phyloP scores from a whole-genome alignment of 2,329 filamentous ascomycete species.

The Pestalotiopsis sp. region DNA sequence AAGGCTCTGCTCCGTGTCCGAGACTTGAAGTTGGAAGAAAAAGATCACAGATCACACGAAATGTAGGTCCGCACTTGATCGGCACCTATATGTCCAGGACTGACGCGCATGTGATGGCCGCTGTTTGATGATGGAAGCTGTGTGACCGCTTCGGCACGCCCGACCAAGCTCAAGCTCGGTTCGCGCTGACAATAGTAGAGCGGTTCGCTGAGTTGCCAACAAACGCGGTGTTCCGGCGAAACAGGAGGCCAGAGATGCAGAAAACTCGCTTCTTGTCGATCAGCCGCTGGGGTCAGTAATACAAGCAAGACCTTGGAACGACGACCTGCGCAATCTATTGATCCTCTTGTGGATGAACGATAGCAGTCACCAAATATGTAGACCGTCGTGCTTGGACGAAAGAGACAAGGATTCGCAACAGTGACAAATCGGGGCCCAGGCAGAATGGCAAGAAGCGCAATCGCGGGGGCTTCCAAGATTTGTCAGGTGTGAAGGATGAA shows the following conservation, averaged over 20 bases:
- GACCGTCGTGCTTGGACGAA: neutral
- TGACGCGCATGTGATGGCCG: neutral
- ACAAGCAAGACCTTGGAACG: neutral
- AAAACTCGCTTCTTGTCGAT: neutral
- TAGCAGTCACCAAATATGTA: neutral
- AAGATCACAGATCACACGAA: constrained; percentile 5
- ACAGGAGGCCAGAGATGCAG: neutral
- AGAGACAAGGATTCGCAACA: neutral
- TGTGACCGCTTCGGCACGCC: neutral
- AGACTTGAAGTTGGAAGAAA: constrained; percentile 12
- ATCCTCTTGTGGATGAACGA: neutral
- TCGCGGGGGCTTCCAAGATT: neutral
- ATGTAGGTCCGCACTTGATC: neutral
- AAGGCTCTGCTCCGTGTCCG: constrained; percentile 11
- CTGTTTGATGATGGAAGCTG: neutral
- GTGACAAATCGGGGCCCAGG: neutral
- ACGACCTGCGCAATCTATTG: neutral
- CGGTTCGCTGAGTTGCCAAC: neutral
- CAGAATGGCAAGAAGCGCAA: neutral
- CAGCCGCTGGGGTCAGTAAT: neutral
- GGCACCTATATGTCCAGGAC: neutral
- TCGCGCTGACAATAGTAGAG: neutral
- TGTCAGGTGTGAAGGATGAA: neutral
- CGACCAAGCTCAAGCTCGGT: neutral
- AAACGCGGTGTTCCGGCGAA: neutral